phyloP scores from a whole-genome alignment of 2,329 filamentous ascomycete species.

The Aureobasidium musti region DNA sequence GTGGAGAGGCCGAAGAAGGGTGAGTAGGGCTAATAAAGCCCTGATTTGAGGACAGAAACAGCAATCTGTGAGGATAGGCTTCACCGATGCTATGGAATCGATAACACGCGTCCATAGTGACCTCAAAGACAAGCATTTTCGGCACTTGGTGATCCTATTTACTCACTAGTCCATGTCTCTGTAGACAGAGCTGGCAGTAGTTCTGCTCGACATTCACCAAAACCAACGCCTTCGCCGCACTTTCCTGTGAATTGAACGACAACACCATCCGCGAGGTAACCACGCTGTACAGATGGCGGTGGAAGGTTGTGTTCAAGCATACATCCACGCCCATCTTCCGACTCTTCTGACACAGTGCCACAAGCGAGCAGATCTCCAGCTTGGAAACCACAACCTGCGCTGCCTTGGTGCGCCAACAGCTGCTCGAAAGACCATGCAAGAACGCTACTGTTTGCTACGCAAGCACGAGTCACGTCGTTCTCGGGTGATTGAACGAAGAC shows the following conservation, averaged over 20 bases:
- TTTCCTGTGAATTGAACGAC: constrained; percentile 44
- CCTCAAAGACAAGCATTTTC: no score
- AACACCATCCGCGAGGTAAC: constrained; percentile 49
- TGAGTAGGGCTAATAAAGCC: constrained; percentile 1
- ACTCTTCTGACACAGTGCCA: constrained; percentile 49
- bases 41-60: not conserved
- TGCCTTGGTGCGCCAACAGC: constrained; percentile 49
- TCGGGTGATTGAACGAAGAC: constrained; percentile 34
- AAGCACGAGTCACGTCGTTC: constrained; percentile 32
- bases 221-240: constrained; percentile 44
- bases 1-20: constrained; percentile 1
- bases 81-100: not conserved
- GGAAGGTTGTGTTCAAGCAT: constrained; percentile 47
- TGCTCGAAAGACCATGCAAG: constrained; percentile 53
- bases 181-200: constrained; percentile 38
- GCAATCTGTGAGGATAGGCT: not conserved
- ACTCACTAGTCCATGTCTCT: constrained; percentile 27
- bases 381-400: constrained; percentile 46
- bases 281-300: constrained; percentile 41
- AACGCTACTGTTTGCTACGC: constrained; percentile 42
- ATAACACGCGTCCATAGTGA: not conserved
- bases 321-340: constrained; percentile 46
- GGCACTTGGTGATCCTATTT: not conserved
- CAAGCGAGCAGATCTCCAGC: constrained; percentile 50
- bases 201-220: constrained; percentile 46